These are phyloP conservation scores for Lactarius trivialis DNA, from an alignment of 768 basidiomycete species.

Conservation along the genomic window DNA sequence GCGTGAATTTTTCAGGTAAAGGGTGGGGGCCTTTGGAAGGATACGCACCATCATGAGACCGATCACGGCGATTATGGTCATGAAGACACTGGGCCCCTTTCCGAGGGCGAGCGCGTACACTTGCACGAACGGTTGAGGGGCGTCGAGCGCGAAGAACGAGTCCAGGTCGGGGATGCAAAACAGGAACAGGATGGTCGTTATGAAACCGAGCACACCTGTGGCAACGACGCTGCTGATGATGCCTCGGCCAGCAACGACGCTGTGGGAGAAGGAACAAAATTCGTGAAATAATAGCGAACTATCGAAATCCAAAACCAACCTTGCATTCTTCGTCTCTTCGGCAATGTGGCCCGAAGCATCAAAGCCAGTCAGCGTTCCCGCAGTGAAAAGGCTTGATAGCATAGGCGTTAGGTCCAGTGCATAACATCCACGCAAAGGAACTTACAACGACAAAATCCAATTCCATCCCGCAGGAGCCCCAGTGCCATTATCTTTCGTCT, in stretches of 20 bases:
- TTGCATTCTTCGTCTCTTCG: conserved; percentile 83
- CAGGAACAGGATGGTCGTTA: conserved; percentile 71
- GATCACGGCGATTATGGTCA: conserved; percentile 77
- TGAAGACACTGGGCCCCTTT: conserved; percentile 71
- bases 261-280: conserved; percentile 25
- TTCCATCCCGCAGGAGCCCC: conserved; percentile 86
- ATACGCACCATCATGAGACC: conserved; percentile 74
- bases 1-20: neutral
- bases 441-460: conserved; percentile 82
- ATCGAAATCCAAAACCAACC: conserved; percentile 30
- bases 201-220: conserved; percentile 74
- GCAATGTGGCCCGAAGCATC: conserved; percentile 86
- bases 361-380: conserved; percentile 85
- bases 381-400: conserved; percentile 65
- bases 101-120: conserved; percentile 82
- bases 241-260: conserved; percentile 74
- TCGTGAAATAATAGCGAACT: neutral
- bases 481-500: conserved; percentile 76
- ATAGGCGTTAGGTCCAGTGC: neutral
- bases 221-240: conserved; percentile 73
- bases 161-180: conserved; percentile 81
- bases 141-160: conserved; percentile 63
- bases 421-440: conserved; percentile 1
- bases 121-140: conserved; percentile 89
- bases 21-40: neutral